Conservation (phyloP, 2,329 filamentous ascomycete species). For the Nemania sp. region DNA sequence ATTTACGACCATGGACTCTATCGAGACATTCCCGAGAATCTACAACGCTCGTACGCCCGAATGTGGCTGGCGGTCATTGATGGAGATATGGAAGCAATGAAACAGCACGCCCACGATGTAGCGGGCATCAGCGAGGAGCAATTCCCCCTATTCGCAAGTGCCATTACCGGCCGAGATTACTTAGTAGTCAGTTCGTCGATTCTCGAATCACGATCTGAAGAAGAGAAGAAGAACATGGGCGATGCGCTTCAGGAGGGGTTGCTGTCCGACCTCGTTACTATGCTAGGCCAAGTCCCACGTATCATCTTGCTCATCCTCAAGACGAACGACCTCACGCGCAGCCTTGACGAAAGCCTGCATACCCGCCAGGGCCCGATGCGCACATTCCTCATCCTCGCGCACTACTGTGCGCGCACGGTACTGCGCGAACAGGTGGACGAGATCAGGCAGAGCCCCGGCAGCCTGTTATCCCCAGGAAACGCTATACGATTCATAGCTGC, state of each 20-base stretch:
- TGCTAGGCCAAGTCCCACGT: conserved; percentile 85
- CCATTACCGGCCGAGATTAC: conserved; percentile 94
- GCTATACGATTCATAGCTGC: conserved; percentile 57
- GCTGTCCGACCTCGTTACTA: conserved; percentile 81
- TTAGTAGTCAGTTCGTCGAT: conserved; percentile 68
- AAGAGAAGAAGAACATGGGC: conserved; percentile 87
- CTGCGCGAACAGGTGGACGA: conserved; percentile 66
- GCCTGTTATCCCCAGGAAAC: conserved; percentile 62
- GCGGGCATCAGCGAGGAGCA: conserved; percentile 86
- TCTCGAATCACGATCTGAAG: conserved; percentile 61
- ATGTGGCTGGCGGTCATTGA: conserved; percentile 97
- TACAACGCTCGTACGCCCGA: conserved; percentile 89
- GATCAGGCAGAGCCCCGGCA: conserved; percentile 53
- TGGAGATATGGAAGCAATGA: conserved; percentile 82
- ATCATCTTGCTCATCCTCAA: conserved; percentile 96
- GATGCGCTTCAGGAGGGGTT: conserved; percentile 84
- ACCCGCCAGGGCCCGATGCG: conserved; percentile 69
- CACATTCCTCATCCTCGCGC: conserved; percentile 68
- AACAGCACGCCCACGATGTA: conserved; percentile 83
- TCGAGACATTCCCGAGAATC: conserved; percentile 78
- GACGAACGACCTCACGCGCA: conserved; percentile 94
- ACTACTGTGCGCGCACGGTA: conserved; percentile 69
- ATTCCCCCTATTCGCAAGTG: conserved; percentile 92
- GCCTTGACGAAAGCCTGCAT: conserved; percentile 86
- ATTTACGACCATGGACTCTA: conserved; percentile 98